Base-by-base conservation (phyloP, 352 stramenopile species). In the Phytophthora rubi region DNA sequence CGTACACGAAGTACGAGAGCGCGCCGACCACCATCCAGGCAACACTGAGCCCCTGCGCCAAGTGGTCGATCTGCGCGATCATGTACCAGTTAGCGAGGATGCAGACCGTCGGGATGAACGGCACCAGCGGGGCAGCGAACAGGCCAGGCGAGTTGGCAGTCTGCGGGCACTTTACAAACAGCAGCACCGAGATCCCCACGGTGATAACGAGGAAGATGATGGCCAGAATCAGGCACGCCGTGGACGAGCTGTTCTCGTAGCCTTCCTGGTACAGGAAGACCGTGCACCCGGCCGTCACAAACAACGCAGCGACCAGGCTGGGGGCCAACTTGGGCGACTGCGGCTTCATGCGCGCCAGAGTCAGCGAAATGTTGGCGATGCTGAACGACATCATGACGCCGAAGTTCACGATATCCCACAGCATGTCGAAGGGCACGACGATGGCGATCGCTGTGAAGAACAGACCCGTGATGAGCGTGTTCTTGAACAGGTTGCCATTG, bases 341-440 rank as follows among this genome's bases (percentile, higher is more conserved):
- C 7, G 84, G 70, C 55, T 78, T 77, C 51, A 76, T 88, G 57
- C 88, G 86, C n/a, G 88, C 65, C 47, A 95, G 68, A 3, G 91
- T 62, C 7, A 95, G 73, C 54, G 86, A 84, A 16, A 80, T 67
- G 62, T 96, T 95, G 26, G 89, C 79, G 55, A 95, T 77, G 64
- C 91, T 92, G 72, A 97, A 96, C 30, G 85, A 92, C 60, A 96
- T 70, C 49, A 97, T 79, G 35, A 96, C 90, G 23, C 89, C 91
- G 47, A 94, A 93, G 65, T 79, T 93, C 5, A 97, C 90, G 59
- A 96, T 92, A 53, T 96, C 84, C 86, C 92, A 94, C 2, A 97
- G 71, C 21, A 73, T 79, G 47, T 77, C 72, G 62, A 96, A 97
- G 7, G 89, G 89, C 52, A 95, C 79, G 52, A 93, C 65, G 47